Evolutionary conservation across 441 rosid genomes (phyloP).

Genomic region (Populus hybrid): DNA sequence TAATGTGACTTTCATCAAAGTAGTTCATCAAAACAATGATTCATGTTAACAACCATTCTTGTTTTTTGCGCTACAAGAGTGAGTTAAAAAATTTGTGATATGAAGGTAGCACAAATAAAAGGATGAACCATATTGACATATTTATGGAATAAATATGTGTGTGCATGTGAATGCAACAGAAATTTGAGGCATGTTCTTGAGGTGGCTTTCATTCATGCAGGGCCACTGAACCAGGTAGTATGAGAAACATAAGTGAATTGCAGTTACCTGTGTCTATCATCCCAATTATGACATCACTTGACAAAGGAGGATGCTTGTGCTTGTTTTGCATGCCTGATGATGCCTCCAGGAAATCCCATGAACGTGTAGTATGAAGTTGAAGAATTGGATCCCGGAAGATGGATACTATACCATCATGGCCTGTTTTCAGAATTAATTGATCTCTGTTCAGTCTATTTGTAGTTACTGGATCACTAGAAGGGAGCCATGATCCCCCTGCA

Average conservation of each 20-base stretch:
- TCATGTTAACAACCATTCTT: not conserved
- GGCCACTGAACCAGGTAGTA: not conserved
- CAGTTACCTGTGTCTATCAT: slow-evolving; percentile 68
- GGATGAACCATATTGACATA: not conserved
- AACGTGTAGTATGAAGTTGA: slow-evolving; percentile 78
- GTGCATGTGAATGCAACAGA: not conserved
- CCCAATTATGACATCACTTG: slow-evolving; percentile 69
- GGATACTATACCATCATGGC: slow-evolving; percentile 53
- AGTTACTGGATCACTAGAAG: not conserved
- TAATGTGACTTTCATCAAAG: not conserved
- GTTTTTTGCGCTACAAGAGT: not conserved
- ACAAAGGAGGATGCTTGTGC: slow-evolving; percentile 11
- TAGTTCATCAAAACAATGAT: not conserved
- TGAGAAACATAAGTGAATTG: not conserved
- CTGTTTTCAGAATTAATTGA: slow-evolving; percentile 29
- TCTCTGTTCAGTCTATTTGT: not conserved
- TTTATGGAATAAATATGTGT: not conserved
- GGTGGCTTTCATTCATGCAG: not conserved
- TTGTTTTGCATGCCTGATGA: slow-evolving; percentile 20
- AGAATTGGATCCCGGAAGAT: slow-evolving; percentile 59
- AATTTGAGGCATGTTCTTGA: not conserved
- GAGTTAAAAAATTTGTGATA: not conserved
- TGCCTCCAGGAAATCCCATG: slow-evolving; percentile 79
- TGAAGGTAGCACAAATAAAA: not conserved
- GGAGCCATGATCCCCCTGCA: not conserved